Base-by-base conservation (phyloP, 192 early-diverging fungal species). In the Rhizoclosmatium globosum region DNA sequence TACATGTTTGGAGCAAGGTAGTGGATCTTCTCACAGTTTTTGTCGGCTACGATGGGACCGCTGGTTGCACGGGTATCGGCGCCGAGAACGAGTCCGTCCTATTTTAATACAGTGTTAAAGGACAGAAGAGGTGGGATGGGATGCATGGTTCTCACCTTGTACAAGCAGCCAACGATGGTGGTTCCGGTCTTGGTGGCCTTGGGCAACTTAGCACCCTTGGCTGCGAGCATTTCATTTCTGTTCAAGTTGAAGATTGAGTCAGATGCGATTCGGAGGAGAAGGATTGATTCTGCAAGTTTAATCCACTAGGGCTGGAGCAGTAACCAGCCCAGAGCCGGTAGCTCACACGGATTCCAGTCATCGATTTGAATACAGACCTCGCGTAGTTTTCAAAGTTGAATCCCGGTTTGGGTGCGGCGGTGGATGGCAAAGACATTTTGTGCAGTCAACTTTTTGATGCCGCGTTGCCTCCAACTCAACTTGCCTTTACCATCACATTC, bases 11-110 rank as follows among this genome's bases (percentile, higher is more conserved):
- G 97, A 53, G 96, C 94, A 58, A 99, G 82, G 80, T 97, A 98
- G 88, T 98, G 97, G 71, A 99, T 97, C 89, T 99, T 99, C 87
- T 95, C 91, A 86, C 97, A 98, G 87, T 99, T 98, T 87, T 99
- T 99, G 89, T 99, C 97, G 1, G 95, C 95, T 9, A 99, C 97
- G 80, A 97, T 98, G 31, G 97, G 89, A 23, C 95, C 98, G 47
- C 90, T 90, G 7, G 98, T 99, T 41, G 98, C 95, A 82, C 98
- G 93, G 11, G 98, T 99, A 83, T 99, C 98, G 23, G 98, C 97
- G 4, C 97, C 98, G 48, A 99, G 91, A 17, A 95, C 88, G 47
- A 99, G 84, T 50, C 98, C 98, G 82, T 97, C 95, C 91, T 94
- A 64, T 46, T 17, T 64, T 11, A 64, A 57, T 15, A 57, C n/a